These are phyloP conservation scores for Apiospora marii DNA, from an alignment of 2,329 filamentous ascomycete species.

Conservation along the genomic window DNA sequence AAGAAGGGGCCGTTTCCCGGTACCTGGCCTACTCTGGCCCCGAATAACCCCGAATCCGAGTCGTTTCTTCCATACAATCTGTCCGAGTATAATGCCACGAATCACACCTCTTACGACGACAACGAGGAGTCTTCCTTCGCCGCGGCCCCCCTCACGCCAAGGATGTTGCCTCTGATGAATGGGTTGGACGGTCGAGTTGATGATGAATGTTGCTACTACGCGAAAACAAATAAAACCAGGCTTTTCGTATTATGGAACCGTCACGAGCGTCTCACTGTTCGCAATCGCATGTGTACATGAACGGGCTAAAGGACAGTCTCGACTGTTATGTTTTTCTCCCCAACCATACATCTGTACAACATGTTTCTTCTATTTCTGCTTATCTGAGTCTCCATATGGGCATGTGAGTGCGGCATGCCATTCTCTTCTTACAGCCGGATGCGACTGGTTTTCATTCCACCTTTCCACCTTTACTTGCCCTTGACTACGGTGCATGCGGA, in stretches of 20 bases:
- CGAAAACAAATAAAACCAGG: constrained; percentile 48
- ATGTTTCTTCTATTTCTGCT: constrained; percentile 1
- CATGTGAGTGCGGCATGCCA: not conserved
- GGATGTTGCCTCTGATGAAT: constrained; percentile 27
- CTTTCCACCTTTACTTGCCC: not conserved
- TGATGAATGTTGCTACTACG: constrained; percentile 44
- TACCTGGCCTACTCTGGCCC: constrained; percentile 17
- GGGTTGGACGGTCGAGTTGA: constrained; percentile 37
- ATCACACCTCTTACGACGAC: constrained; percentile 27
- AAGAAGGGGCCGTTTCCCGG: constrained; percentile 17
- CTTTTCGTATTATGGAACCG: constrained; percentile 40
- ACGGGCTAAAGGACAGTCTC: constrained; percentile 3
- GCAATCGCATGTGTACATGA: constrained; percentile 16
- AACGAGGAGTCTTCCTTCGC: constrained; percentile 20
- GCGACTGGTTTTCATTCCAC: not conserved
- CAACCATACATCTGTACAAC: not conserved
- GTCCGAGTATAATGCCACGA: constrained; percentile 23
- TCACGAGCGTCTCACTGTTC: constrained; percentile 18
- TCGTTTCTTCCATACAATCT: constrained; percentile 23
- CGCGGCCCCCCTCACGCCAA: constrained; percentile 15
- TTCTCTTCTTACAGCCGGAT: not conserved
- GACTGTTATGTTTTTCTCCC: not conserved
- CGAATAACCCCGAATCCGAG: constrained; percentile 13
- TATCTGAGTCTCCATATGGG: not conserved
- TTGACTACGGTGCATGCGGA: not conserved